Evolutionary conservation across 2,329 filamentous ascomycete species (phyloP).

Genomic region (Aspergillus tanneri): DNA sequence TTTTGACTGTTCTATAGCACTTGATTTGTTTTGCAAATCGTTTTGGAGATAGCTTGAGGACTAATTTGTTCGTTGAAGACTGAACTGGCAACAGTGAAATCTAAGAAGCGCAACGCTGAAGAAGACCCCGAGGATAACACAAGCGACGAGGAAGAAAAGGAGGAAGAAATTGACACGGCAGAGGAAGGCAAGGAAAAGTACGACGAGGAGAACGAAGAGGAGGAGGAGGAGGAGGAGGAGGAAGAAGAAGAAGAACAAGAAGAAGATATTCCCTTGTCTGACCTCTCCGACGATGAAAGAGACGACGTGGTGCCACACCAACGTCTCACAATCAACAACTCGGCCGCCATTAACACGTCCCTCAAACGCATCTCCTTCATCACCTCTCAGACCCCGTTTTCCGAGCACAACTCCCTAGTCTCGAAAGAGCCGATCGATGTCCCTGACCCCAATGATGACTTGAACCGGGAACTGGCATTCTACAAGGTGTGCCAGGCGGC

Average conservation of each 20-base stretch:
- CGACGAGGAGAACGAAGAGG: conserved; percentile 39
- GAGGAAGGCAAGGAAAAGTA: conserved; percentile 32
- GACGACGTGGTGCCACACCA: conserved; percentile 88
- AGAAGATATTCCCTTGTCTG: conserved; percentile 85
- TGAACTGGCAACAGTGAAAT: conserved; percentile 9
- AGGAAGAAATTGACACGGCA: conserved; percentile 31
- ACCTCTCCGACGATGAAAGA: conserved; percentile 76
- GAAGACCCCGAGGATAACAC: conserved; percentile 41
- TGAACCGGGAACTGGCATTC: conserved; percentile 88
- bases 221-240: conserved; percentile 47
- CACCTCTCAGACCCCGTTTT: conserved; percentile 70
- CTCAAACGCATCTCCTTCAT: conserved; percentile 63
- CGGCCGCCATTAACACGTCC: conserved; percentile 74
- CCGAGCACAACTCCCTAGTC: conserved; percentile 74
- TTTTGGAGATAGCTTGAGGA: background rate
- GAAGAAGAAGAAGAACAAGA: conserved; percentile 72
- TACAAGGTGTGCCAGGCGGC: conserved; percentile 85
- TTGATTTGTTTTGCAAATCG: conserved; percentile 3
- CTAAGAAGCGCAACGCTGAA: conserved; percentile 35
- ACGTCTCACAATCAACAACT: conserved; percentile 96
- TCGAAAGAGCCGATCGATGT: conserved; percentile 69
- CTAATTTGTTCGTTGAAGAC: background rate
- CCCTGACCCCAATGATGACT: conserved; percentile 82
- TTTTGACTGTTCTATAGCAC: background rate
- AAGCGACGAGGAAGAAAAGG: conserved; percentile 25